Conservation (phyloP, 805 yeast species). For the Ogataea parapolymorpha region DNA sequence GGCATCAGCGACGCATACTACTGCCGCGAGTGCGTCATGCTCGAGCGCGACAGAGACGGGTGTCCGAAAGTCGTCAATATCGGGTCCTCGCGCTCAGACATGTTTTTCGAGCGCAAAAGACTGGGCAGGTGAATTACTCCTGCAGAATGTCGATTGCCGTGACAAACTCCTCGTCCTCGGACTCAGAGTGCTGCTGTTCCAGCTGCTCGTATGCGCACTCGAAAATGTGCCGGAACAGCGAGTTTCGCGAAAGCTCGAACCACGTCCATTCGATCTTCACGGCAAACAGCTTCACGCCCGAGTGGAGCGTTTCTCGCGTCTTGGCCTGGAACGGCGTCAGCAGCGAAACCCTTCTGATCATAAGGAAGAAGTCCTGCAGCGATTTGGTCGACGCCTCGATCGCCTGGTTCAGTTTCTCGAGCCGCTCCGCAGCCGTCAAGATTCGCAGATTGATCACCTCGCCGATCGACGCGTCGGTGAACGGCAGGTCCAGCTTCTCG, state of each 20-base stretch:
- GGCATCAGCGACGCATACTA: conserved; percentile 74
- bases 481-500: conserved; percentile 16
- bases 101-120: conserved; percentile 55
- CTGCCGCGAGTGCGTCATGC: conserved; percentile 77
- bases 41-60: conserved; percentile 85
- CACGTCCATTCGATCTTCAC: conserved; percentile 55
- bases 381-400: conserved; percentile 32
- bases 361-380: conserved; percentile 35
- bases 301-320: conserved; percentile 47
- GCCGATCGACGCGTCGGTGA: conserved; percentile 9
- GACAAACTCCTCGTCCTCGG: conserved; percentile 18
- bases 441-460: conserved; percentile 22
- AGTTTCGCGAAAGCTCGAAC: conserved; percentile 48
- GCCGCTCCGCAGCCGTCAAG: conserved; percentile 10
- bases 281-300: conserved; percentile 45
- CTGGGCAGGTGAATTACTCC: conserved; percentile 4
- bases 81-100: conserved; percentile 72
- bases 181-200: conserved; percentile 8
- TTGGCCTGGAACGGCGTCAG: conserved; percentile 54
- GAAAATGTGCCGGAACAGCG: conserved; percentile 16
- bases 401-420: conserved; percentile 7
- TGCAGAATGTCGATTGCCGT: conserved; percentile 18
- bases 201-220: not conserved
- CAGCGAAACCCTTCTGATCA: conserved; percentile 38
- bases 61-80: conserved; percentile 82